Percentiles rank a stretch among this genome's conserved stretches.
Evolutionary conservation across 2,329 filamentous ascomycete genomes (phyloP).

Genomic region (Calonectria crousiana): DNA sequence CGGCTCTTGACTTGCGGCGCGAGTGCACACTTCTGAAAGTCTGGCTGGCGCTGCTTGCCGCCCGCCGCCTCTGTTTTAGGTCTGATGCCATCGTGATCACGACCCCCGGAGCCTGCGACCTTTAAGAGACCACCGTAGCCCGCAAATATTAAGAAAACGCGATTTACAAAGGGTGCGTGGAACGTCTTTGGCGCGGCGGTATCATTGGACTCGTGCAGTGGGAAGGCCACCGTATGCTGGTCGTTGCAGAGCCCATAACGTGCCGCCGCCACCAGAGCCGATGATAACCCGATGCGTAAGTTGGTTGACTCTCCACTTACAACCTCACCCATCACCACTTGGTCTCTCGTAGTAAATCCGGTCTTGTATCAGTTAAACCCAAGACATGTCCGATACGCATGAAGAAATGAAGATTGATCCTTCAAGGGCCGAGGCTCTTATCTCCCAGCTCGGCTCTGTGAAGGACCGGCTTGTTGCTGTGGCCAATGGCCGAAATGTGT

Average conservation of each 20-base stretch:
- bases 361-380: not conserved
- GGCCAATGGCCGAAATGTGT: constrained; percentile 66
- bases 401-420: constrained; percentile 73
- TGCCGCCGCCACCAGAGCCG: constrained; percentile 39
- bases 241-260: constrained; percentile 2
- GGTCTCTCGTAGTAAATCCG: not conserved
- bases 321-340: constrained; percentile 30
- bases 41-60: constrained; percentile 57
- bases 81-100: constrained; percentile 46
- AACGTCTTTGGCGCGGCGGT: not conserved
- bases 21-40: constrained; percentile 57
- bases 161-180: not conserved
- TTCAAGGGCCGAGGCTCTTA: constrained; percentile 70
- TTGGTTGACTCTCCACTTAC: constrained; percentile 40
- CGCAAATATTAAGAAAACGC: not conserved
- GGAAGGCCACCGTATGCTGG: constrained; percentile 18
- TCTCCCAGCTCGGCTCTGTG: constrained; percentile 72
- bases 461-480: constrained; percentile 68
- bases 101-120: not conserved
- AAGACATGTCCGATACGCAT: constrained; percentile 56
- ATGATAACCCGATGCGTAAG: constrained; percentile 48
- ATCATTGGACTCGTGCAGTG: constrained; percentile 12
- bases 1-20: constrained; percentile 52
- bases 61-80: constrained; percentile 52
- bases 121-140: not conserved